A percentile compares a stretch with the other conserved stretches of the same genome.
Conservation (phyloP, 2,329 filamentous ascomycete species). For the Lomentospora prolificans region DNA sequence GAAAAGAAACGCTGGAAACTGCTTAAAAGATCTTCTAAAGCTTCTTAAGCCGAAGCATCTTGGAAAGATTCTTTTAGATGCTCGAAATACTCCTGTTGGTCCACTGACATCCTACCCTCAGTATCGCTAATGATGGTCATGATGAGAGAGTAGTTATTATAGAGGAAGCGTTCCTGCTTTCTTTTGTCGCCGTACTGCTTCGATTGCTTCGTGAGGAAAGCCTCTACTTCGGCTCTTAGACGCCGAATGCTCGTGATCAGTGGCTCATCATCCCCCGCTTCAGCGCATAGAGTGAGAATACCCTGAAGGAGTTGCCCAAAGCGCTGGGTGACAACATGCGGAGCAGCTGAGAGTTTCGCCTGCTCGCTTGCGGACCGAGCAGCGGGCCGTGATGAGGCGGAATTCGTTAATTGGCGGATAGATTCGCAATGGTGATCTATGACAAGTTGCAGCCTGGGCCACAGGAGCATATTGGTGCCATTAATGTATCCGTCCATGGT, state of each 20-base stretch:
- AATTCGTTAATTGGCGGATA: slow-evolving; percentile 53
- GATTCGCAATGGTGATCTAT: slow-evolving; percentile 92
- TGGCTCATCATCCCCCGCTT: slow-evolving; percentile 89
- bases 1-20: too few relatives aligned
- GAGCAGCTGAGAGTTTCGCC: slow-evolving; percentile 63
- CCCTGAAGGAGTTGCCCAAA: slow-evolving; percentile 89
- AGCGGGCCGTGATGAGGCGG: slow-evolving; percentile 33
- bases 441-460: slow-evolving; percentile 88
- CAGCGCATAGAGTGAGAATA: slow-evolving; percentile 72
- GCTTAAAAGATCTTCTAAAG: too few relatives aligned
- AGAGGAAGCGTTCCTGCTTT: slow-evolving; percentile 79
- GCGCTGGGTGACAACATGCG: slow-evolving; percentile 86
- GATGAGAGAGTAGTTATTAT: slow-evolving; percentile 94
- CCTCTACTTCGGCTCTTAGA: slow-evolving; percentile 71
- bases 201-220: slow-evolving; percentile 68
- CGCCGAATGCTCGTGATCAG: slow-evolving; percentile 72
- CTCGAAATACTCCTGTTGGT: slow-evolving; percentile 70
- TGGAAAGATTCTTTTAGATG: slow-evolving; percentile 50
- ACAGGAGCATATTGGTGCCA: slow-evolving; percentile 87
- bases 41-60: slow-evolving; percentile 24
- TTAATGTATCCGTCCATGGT: slow-evolving; percentile 88
- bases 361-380: slow-evolving; percentile 26
- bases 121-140: slow-evolving; percentile 80
- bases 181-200: slow-evolving; percentile 66
- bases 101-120: slow-evolving; percentile 60